These are phyloP conservation scores for Asclepias syriaca DNA, from an alignment of 257 asterid genomes.

Conservation along the genomic window DNA sequence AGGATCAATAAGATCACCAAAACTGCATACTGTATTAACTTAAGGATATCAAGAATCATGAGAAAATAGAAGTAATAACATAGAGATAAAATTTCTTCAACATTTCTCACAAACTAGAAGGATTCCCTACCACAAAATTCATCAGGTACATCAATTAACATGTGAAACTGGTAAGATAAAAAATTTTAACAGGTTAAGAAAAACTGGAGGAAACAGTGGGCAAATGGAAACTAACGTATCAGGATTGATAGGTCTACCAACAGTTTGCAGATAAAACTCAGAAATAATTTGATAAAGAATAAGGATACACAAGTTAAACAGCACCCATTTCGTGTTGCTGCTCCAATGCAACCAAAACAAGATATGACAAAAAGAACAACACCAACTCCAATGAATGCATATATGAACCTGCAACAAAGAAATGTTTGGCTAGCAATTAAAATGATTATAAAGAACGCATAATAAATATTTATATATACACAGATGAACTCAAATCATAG, in stretches of 20 bases:
- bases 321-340: constrained; percentile 74
- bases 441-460: constrained; percentile 3
- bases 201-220: neutral
- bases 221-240: neutral
- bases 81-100: neutral
- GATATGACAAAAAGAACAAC: constrained; percentile 61
- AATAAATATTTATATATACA: neutral
- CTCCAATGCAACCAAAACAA: constrained; percentile 87
- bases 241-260: neutral
- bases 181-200: neutral
- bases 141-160: neutral
- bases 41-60: constrained; percentile 55
- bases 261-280: neutral
- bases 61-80: neutral
- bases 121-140: neutral
- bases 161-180: neutral
- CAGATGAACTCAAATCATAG: neutral
- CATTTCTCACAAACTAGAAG: neutral
- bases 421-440: constrained; percentile 13
- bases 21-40: constrained; percentile 57
- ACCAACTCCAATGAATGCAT: constrained; percentile 76
- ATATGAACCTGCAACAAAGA: constrained; percentile 74
- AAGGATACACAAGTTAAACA: constrained; percentile 95
- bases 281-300: neutral
- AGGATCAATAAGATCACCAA: constrained; percentile 75